Percentiles rank a stretch among this genome's conserved stretches.
These are phyloP conservation scores for Chenopodium quinoa DNA, from an alignment of 148 eudicot genomes.

Conservation along the genomic window DNA sequence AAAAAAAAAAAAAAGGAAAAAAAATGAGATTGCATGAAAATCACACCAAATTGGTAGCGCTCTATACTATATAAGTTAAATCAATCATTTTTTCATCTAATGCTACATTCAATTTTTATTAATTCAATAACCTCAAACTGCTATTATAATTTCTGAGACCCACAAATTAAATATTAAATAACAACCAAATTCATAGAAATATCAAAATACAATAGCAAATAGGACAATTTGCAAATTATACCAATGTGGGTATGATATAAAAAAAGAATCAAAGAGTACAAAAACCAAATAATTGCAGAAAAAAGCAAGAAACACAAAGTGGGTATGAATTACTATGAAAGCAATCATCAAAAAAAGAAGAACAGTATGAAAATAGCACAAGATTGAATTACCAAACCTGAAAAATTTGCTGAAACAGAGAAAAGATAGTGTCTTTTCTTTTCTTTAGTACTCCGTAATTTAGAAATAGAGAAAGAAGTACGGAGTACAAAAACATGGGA, in stretches of 20 bases:
- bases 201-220: background rate
- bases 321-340: background rate
- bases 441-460: background rate
- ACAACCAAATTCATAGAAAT: background rate
- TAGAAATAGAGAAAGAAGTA: background rate
- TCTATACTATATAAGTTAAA: background rate
- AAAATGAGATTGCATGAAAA: slow-evolving; percentile 10
- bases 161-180: background rate
- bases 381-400: slow-evolving; percentile 11
- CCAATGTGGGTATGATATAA: slow-evolving; percentile 22
- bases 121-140: background rate
- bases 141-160: background rate
- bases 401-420: slow-evolving; percentile 8
- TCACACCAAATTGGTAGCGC: background rate
- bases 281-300: slow-evolving; percentile 1
- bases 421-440: background rate
- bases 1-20: background rate
- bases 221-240: background rate
- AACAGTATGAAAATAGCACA: background rate
- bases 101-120: background rate
- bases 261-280: slow-evolving; percentile 12
- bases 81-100: background rate
- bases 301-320: slow-evolving; percentile 20
- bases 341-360: background rate
- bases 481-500: background rate